Percentiles rank a stretch among this genome's conserved stretches.
Conservation (phyloP, 176 grass and related monocot genomes). For the Zoysia pacifica region DNA sequence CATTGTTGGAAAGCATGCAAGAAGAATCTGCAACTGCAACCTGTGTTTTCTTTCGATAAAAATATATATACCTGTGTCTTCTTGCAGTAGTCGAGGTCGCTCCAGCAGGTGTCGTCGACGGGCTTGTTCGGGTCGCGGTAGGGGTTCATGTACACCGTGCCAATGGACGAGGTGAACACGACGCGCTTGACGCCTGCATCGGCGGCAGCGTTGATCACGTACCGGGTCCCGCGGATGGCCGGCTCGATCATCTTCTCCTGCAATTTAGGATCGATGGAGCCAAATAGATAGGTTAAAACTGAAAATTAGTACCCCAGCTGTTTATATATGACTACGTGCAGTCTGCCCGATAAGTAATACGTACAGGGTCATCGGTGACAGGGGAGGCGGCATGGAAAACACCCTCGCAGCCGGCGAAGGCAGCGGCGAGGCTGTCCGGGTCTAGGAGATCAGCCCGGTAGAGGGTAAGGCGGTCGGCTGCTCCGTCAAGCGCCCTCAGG, state of each 20-base stretch:
- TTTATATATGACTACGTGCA: no score
- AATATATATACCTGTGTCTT: constrained; percentile 50
- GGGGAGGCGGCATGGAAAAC: constrained; percentile 68
- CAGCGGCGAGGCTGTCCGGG: constrained; percentile 30
- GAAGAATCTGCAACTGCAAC: neutral
- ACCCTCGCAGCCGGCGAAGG: constrained; percentile 58
- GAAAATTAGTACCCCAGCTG: neutral
- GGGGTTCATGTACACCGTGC: constrained; percentile 86
- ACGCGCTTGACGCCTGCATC: constrained; percentile 58
- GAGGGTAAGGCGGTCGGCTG: constrained; percentile 45
- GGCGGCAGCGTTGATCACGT: constrained; percentile 59
- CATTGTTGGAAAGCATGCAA: neutral
- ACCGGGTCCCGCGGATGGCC: constrained; percentile 57
- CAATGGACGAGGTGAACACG: constrained; percentile 83
- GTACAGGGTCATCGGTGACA: constrained; percentile 63
- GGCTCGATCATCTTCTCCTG: constrained; percentile 84
- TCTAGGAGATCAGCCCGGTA: constrained; percentile 56
- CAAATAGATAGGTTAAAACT: neutral
- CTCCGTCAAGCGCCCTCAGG: constrained; percentile 45
- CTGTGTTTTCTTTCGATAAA: no score
- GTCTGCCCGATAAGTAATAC: neutral
- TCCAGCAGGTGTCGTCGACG: constrained; percentile 83
- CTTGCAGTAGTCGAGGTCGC: constrained; percentile 88
- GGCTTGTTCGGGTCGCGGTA: constrained; percentile 37
- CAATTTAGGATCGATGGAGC: neutral